Conservation (phyloP, 371 early-diverging fungal species). For the Mucor plumbeus region DNA sequence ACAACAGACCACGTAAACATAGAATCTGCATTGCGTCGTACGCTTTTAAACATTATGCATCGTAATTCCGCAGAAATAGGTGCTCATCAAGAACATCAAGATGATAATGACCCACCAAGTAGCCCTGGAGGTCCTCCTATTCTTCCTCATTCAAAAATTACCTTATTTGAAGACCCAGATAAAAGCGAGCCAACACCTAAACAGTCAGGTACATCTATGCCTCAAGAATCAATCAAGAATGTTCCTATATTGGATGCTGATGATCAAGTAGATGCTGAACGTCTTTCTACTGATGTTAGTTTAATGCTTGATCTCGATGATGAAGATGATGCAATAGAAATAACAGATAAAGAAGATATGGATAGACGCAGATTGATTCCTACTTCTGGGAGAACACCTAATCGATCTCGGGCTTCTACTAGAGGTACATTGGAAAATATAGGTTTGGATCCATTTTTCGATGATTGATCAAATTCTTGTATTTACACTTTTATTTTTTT, state of each 20-base stretch:
- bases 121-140: constrained; percentile 7
- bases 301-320: constrained; percentile 10
- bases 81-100: background rate
- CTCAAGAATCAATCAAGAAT: background rate
- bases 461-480: constrained; percentile 7
- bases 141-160: constrained; percentile 8
- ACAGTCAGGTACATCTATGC: background rate
- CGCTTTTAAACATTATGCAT: background rate
- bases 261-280: background rate
- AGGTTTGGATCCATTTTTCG: constrained; percentile 21
- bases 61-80: constrained; percentile 4
- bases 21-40: constrained; percentile 10
- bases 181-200: constrained; percentile 2
- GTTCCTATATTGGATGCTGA: background rate
- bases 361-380: constrained; percentile 5
- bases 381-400: background rate
- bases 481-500: too few relatives aligned
- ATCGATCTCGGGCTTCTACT: constrained; percentile 18
- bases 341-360: constrained; percentile 8
- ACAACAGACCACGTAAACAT: background rate
- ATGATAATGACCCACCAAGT: background rate
- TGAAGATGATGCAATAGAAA: constrained; percentile 14
- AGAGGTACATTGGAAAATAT: constrained; percentile 18
- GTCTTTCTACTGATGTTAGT: background rate
- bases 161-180: constrained; percentile 30